Conservation (phyloP, 345 rosid genomes). For the Hypericum perforatum region DNA sequence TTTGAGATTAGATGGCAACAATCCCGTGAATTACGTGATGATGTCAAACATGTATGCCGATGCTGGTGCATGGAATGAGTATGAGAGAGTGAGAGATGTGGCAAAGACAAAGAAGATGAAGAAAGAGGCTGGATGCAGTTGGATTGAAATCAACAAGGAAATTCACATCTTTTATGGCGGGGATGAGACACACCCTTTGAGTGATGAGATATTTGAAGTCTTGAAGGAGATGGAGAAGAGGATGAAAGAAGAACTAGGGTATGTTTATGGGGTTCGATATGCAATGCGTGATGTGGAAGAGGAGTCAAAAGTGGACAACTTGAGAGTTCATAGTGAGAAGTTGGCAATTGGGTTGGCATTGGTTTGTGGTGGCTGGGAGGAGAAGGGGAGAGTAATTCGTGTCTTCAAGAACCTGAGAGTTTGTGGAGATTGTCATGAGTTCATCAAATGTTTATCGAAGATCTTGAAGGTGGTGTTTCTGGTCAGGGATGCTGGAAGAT, state of each 20-base stretch:
- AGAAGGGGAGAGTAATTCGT: conserved; percentile 35
- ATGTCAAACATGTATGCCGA: conserved; percentile 71
- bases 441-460: conserved; percentile 61
- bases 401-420: conserved; percentile 79
- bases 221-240: conserved; percentile 55
- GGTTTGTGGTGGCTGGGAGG: conserved; percentile 31
- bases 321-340: conserved; percentile 80
- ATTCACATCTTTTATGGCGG: conserved; percentile 52
- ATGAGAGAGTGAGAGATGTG: conserved; percentile 44
- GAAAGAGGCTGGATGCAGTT: conserved; percentile 77
- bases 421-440: conserved; percentile 77
- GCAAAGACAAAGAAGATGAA: conserved; percentile 40
- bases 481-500: conserved; percentile 77
- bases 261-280: conserved; percentile 33
- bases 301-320: conserved; percentile 62
- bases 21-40: conserved; percentile 75
- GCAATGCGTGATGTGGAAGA: conserved; percentile 68
- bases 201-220: conserved; percentile 33
- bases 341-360: conserved; percentile 74
- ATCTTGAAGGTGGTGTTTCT: conserved; percentile 36
- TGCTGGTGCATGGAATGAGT: conserved; percentile 59
- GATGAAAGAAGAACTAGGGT: conserved; percentile 65
- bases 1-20: conserved; percentile 39
- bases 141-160: conserved; percentile 74
- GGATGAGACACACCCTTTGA: conserved; percentile 34